Evolutionary conservation across 257 asterid genomes (phyloP), one percentile per base, ranked within the genome.

Genomic region (Ilex asprella): DNA sequence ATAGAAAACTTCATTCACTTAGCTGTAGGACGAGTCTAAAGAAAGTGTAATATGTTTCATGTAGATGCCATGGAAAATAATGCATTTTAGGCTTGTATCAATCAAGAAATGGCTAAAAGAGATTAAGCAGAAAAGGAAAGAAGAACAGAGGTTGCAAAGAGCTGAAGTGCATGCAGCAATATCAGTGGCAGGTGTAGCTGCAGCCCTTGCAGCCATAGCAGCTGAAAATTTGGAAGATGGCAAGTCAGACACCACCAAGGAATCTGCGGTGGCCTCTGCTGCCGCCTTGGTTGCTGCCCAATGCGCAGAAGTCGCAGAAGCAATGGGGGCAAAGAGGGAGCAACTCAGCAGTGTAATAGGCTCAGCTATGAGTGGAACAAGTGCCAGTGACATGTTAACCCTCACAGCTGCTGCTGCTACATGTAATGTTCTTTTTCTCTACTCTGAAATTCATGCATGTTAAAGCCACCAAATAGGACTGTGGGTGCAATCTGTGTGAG

Each of bases 101-200:
- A 81, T 86, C 65, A 91, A 86, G 74, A 91, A 91, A 84, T 91
- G 98, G 98, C 31, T 88, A 55, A 91, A 86, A 58, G 96, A 88
- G 65, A 79, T 86, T 16, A 88, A 82, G 66, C 88, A 86, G 64
- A 79, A 73, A 70, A 73, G 86, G 60, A 91, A 91, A 76, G 98
- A 86, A 49, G 89, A 78, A 5, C 79, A 81, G 73, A 81, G 98
- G 65, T 32, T 88, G 68, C 88, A 81, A 65, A 88, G 78, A 60
- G 98, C 98, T 7, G 96, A 91, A 72, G 88, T 88, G 35, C 94
- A 91, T 55, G 98, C 98, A 56, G 96, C 98, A 0, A 62, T 91
- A 59, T 88, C 98, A n/a, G 85, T 91, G 39, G 98, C 96, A 30
- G 92, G 96, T 9, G 85, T 91, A 14, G 98, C 98, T 57, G 96